Evolutionary conservation across 2,329 filamentous ascomycete genomes (phyloP), one percentile per base, ranked within the genome.

Genomic region (Colletotrichum sp.): DNA sequence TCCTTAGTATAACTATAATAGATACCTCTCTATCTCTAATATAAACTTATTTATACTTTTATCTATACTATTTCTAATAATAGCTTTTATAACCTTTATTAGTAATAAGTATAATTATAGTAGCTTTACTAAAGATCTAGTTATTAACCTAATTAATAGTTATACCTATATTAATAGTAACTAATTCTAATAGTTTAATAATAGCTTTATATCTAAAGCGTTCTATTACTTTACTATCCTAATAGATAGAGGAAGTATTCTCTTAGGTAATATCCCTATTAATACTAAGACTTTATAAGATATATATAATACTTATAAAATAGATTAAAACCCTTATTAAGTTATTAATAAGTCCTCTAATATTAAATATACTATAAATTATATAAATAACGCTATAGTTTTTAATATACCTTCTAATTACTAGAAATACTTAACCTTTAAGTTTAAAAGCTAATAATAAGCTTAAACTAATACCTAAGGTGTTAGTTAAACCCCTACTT

Each of bases 401-500:
- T 36, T 16, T 36, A 16, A 18, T 44, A 44, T n/a, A n/a, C n/a
- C n/a, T n/a, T n/a, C n/a, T n/a, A n/a, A n/a, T n/a, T n/a, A n/a
- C n/a, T n/a, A n/a, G n/a, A n/a, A n/a, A 5, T 44, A 44, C 0
- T 44, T 44, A 18, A 44, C 36, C 5, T 5, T 0, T 44, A n/a
- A 44, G 36, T 1, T 6, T 44, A 44, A 44, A 18, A 3, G 0
- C 5, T 18, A 44, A 0, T 1, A 18, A 0, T n/a, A 44, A n/a
- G 2, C 16, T 44, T 44, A 44, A n/a, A 10, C 0, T 44, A n/a
- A 44, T 44, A 44, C 5, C 0, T 44, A n/a, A 44, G 3, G 4
- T 18, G 3, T 2, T 18, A 44, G 1, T 6, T 26, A 24, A 26
- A 1, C 0, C 3, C 1, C 5, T 44, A 44, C 2, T 5, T 57